Evolutionary conservation across 1,139 yeast species (phyloP), one percentile per base, ranked within the genome.

Genomic region (Sugiyamaella pinicola): DNA sequence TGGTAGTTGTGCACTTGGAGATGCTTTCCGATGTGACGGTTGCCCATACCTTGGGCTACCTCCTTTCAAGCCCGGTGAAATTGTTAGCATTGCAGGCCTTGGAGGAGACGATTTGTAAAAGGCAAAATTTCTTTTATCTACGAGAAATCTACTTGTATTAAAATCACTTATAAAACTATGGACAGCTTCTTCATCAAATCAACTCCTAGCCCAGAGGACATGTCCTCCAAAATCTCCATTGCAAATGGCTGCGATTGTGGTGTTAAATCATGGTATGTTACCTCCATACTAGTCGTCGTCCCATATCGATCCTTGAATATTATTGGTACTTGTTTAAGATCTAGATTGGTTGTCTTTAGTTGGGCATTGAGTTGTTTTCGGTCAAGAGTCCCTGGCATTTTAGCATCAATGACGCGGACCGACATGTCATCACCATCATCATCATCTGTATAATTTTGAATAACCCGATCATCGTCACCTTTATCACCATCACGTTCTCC

Each of bases 41-140:
- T 93, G 99, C 72, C 99, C 99, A 41, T 95, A 84, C 71, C 75
- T 93, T 62, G 99, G 99, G 0, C 77, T 95, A 54, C 99, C 99
- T 8, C 97, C 99, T 4, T 93, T 93, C 79, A 90, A 89, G 73
- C 98, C 98, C 0, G 99, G 99, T 47, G 95, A 93, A 72, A 85
- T 70, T 2, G 73, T 74, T 15, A 61, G 64, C 51, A 60, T 70
- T 35, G 61, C 63, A 12, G 70, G 65, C 9, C 52, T 67, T 21
- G 59, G 61, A 37, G 69, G 69, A 22, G 72, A 69, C 53, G 71
- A 68, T 48, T 58, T 68, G 29, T 67, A 56, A 53, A n/a, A 29
- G 10, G 5, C 13, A 8, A 24, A 24, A 6, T 24, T 6, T 24
- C 6, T 24, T 24, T 6, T 24, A 24, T 24, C 34, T 7, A 29